Evolutionary conservation across 768 basidiomycete genomes (phyloP), one percentile per base, ranked within the genome.

Genomic region (Macrolepiota dolichaula): DNA sequence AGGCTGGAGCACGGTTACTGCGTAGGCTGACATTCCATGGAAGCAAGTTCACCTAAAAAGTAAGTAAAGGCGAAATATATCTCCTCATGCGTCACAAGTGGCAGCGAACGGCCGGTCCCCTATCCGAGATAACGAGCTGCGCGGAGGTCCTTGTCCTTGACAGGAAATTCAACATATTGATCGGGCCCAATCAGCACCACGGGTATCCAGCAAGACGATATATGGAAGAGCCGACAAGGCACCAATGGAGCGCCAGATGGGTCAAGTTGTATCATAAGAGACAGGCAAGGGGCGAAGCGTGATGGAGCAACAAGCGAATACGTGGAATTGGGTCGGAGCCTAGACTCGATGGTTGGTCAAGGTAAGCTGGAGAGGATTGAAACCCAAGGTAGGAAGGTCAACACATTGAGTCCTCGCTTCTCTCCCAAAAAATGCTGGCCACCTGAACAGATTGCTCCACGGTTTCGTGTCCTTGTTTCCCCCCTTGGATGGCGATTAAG

Each of bases 371-470:
- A 7, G 17, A 44, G n/a, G 15, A 12, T 42, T 29, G 24, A 22
- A 7, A 54, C 19, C 52, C 52, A 54, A 38, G 52, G 52, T 54
- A 54, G 52, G 52, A 54, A 54, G 36, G 52, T 32, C 22, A 22
- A 37, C 37, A n/a, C 37, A 22, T 37, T 53, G 15, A 22, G 11
- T 19, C 22, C n/a, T 37, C 52, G 36, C 52, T 54, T 38, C 52
- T 54, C 51, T 53, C 51, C 51, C 29, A 12, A 17, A 52, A 36
- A 37, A n/a, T 4, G 25, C 47, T 49, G 47, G 25, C 47, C 25
- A 49, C 47, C 51, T 27, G 51, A n/a, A 37, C 51, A 24, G 51
- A 53, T 38, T n/a, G n/a, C 35, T 53, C 51, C 51, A 53, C n/a
- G 36, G 3, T 22, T 53, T 53, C 17, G 22, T n/a, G 35, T 32